Base-by-base conservation (phyloP, 1,284 basidiomycete species). In the Wallemia hederae region DNA sequence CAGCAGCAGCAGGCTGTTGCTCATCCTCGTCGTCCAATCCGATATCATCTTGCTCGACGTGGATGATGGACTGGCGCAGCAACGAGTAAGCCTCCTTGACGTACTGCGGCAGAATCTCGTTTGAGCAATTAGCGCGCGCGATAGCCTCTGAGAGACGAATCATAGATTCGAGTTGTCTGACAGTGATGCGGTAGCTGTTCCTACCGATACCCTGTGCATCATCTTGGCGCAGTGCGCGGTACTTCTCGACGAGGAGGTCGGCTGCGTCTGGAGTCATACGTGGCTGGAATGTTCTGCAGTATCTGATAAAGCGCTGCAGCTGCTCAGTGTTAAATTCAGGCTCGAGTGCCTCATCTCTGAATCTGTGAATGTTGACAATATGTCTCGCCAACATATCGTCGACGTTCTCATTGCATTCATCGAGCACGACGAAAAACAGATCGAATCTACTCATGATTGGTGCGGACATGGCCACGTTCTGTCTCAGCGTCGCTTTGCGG, bases 361-460 rank as follows among this genome's bases (percentile, higher is more conserved):
- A 91, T 22, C 90, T 80, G 74, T 98, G 94, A 24, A 98, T 88
- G 69, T 92, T 90, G 62, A 98, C 91, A 66, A 99, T 98, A 73
- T 98, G 94, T 70, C 80, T 81, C 25, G 94, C 94, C 65, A 99
- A 85, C 70, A 90, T 87, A 68, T 89, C 71, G 70, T 98, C 94
- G 63, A 83, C 85, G 68, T 79, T 81, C 70, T 90, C 85, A 71
- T 97, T 85, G 73, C 92, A 97, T 69, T 98, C 92, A 69, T 99
- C 94, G 55, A 98, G 77, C 15, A 99, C 90, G 61, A 99, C 88
- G 69, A 98, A 98, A 76, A 98, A 98, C 64, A 99, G 71, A 71
- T 99, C 94, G 70, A 98, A 99, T 65, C 94, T 82, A 72, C 87
- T 92, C 92, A 99, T 98, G 73, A 99, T 98, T 1, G 94, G 94